Percentiles rank a stretch among this genome's conserved stretches.
phyloP scores from a whole-genome alignment of 2,329 filamentous ascomycete genomes.

The Tolypocladium nubicola region DNA sequence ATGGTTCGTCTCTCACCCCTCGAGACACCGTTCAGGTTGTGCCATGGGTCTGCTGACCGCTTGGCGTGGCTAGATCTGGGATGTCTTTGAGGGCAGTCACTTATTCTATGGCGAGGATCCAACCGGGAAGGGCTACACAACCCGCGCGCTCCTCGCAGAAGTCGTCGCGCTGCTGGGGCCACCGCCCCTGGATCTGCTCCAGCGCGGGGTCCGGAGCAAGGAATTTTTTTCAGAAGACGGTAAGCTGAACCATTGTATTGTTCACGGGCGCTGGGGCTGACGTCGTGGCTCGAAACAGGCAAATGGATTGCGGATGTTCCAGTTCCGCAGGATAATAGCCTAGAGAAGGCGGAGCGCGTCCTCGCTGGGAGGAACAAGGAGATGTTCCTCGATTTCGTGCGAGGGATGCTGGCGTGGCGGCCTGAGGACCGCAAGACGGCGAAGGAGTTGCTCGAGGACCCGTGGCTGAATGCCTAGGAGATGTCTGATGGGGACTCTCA shows the following conservation, averaged over 20 bases:
- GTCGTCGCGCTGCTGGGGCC: conserved; percentile 34
- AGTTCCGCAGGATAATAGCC: conserved; percentile 12
- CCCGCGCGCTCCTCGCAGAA: conserved; percentile 35
- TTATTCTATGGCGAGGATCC: conserved; percentile 32
- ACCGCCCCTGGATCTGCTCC: conserved; percentile 25
- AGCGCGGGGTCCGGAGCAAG: conserved; percentile 13
- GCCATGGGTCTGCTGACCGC: not conserved
- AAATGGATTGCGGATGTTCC: conserved; percentile 11
- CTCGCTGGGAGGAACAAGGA: conserved; percentile 19
- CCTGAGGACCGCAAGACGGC: conserved; percentile 18
- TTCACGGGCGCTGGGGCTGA: not conserved
- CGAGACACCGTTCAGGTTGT: too few species aligned
- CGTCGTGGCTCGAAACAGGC: conserved; percentile 9
- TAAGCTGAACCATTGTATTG: conserved; percentile 6
- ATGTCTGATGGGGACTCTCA: too few species aligned
- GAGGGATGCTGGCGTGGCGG: conserved; percentile 26
- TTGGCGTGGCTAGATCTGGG: conserved; percentile 29
- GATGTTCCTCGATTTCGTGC: conserved; percentile 22
- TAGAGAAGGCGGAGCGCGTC: conserved; percentile 24
- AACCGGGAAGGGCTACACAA: conserved; percentile 25
- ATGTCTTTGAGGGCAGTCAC: conserved; percentile 33
- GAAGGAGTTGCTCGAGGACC: conserved; percentile 15
- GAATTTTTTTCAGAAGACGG: conserved; percentile 29
- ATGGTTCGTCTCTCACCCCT: conserved; percentile 24
- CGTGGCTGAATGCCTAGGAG: conserved; percentile 14